Conservation (phyloP, 2,329 filamentous ascomycete species). For the Arthrobotrys sphaeroides region DNA sequence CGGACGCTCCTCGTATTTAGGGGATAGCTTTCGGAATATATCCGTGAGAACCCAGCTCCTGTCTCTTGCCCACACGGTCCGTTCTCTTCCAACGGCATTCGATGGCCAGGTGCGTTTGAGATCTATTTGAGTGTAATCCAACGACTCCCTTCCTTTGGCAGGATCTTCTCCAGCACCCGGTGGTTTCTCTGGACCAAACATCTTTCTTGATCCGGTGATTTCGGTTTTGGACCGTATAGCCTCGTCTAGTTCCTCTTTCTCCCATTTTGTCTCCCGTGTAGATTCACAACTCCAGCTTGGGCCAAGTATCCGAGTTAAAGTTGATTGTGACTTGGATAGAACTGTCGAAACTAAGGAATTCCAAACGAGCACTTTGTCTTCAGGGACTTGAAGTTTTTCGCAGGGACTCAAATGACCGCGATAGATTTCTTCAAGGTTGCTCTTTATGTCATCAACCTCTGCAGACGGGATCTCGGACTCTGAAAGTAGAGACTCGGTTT, state of each 20-base stretch:
- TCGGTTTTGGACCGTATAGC: constrained; percentile 42
- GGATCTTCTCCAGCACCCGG: neutral
- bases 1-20: constrained; percentile 14
- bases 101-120: constrained; percentile 57
- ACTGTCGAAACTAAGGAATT: constrained; percentile 47
- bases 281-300: constrained; percentile 53
- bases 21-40: constrained; percentile 26
- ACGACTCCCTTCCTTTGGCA: constrained; percentile 31
- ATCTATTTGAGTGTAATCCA: constrained; percentile 56
- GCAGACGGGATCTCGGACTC: constrained; percentile 31
- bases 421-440: constrained; percentile 40
- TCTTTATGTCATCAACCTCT: constrained; percentile 53
- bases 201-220: constrained; percentile 37
- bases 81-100: constrained; percentile 56
- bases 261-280: constrained; percentile 51
- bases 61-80: constrained; percentile 57
- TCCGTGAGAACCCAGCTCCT: constrained; percentile 56
- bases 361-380: constrained; percentile 54
- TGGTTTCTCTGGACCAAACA: constrained; percentile 41
- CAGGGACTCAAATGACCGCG: constrained; percentile 38
- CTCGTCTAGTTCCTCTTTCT: constrained; percentile 55
- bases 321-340: constrained; percentile 28
- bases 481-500: constrained; percentile 49
- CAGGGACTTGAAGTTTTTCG: constrained; percentile 41
- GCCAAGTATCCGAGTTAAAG: constrained; percentile 55